Evolutionary conservation across 306 rosid genomes (phyloP), one percentile per base, ranked within the genome.

Genomic region (Begonia loranthoides): DNA sequence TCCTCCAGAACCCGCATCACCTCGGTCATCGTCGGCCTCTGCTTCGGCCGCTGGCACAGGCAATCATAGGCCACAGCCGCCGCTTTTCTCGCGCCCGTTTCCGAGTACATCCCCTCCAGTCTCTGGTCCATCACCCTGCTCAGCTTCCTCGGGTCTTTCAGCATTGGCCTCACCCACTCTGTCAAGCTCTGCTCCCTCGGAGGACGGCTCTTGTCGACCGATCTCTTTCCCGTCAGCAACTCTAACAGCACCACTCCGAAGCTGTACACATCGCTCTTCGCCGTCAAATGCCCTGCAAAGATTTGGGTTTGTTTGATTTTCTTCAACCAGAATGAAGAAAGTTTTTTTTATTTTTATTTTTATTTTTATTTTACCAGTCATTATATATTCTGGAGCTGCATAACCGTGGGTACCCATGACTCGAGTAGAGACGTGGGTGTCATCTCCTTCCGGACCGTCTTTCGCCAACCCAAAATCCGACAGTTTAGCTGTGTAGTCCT

Each of bases 161-260:
- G 24, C 28, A 60, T 21, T 5, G 65, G 65, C 65, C 65, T 50
- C 2, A 57, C 65, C 65, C 65, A 60, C 12, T 60, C 65, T 1
- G 56, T 56, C 50, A 60, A 60, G 10, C 41, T 60, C 41, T 60
- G 65, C 22, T 60, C 56, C 13, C 65, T 50, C 15, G 14, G 55
- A 3, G 50, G 65, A 24, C 56, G 44, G 50, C 65, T 60, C 50
- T 60, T 60, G 46, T 60, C 65, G 57, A 60, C 56, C 11, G 65
- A 60, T 34, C 56, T 41, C 57, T 38, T 33, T 43, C 65, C 65
- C 7, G 65, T 60, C 13, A 60, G 24, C 34, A 60, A 50, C 50
- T 60, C 65, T 12, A 60, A 41, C n/a, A 60, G 56, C 65, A 60
- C 65, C 14, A 60, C 65, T 60, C 65, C 65, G 13, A 60, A 60